Conservation (phyloP, 2,329 filamentous ascomycete species). For the Fusarium sp. region DNA sequence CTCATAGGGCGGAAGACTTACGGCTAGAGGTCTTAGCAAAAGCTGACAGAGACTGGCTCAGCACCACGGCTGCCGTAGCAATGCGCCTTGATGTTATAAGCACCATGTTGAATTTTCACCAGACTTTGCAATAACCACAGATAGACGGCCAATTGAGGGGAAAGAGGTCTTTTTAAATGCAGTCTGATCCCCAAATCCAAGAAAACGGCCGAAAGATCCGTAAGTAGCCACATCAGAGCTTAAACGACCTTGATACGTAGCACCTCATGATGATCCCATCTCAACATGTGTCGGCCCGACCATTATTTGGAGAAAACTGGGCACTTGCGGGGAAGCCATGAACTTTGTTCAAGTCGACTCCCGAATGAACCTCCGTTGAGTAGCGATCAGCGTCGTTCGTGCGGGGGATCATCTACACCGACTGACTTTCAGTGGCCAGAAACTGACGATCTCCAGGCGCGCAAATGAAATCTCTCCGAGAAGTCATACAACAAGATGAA, state of each 20-base stretch:
- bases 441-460: slow-evolving; percentile 20
- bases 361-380: slow-evolving; percentile 21
- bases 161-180: slow-evolving; percentile 2
- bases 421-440: not conserved
- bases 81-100: slow-evolving; percentile 1
- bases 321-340: slow-evolving; percentile 1
- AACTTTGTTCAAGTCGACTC: not conserved
- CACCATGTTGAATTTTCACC: slow-evolving; percentile 4
- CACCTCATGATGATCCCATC: slow-evolving; percentile 5
- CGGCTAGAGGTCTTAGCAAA: slow-evolving; percentile 1
- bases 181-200: no score
- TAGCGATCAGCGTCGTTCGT: slow-evolving; percentile 13
- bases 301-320: slow-evolving; percentile 24
- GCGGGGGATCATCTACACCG: slow-evolving; percentile 21
- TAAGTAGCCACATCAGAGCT: not conserved
- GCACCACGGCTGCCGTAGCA: not conserved
- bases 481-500: not conserved
- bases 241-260: not conserved
- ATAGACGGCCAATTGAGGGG: not conserved
- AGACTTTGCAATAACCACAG: not conserved
- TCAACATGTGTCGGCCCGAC: slow-evolving; percentile 15
- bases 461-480: not conserved
- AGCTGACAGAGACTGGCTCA: slow-evolving; percentile 1
- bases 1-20: not conserved
- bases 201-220: not conserved